Evolutionary conservation across 768 basidiomycete species (phyloP).

Genomic region (Kwoniella sp.): DNA sequence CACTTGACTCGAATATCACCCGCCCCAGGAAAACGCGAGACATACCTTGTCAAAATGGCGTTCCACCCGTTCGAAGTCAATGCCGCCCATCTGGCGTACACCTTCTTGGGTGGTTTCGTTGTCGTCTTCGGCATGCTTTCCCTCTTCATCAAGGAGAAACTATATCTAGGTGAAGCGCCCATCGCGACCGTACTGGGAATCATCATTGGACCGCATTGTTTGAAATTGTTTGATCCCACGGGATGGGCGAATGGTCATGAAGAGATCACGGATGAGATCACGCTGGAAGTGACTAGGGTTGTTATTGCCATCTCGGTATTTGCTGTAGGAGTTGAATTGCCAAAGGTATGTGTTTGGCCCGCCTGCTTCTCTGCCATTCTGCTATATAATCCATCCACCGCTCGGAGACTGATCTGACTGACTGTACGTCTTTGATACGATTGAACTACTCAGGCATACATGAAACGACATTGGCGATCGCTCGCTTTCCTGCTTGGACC

Average conservation of each 20-base stretch:
- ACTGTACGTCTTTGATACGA: neutral
- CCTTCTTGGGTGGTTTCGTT: slow-evolving; percentile 75
- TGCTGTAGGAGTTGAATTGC: slow-evolving; percentile 95
- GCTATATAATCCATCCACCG: no score
- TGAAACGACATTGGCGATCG: slow-evolving; percentile 89
- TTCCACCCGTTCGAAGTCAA: slow-evolving; percentile 64
- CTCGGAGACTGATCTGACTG: no score
- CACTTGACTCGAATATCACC: no score
- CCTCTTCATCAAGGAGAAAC: slow-evolving; percentile 81
- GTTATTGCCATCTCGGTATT: slow-evolving; percentile 96
- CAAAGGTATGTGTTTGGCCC: slow-evolving; percentile 57
- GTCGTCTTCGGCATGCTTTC: slow-evolving; percentile 88
- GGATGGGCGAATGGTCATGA: slow-evolving; percentile 65
- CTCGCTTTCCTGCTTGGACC: slow-evolving; percentile 73
- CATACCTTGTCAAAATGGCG: slow-evolving; percentile 12
- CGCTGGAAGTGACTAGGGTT: slow-evolving; percentile 86
- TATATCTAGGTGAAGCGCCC: slow-evolving; percentile 95
- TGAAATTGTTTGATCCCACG: slow-evolving; percentile 77
- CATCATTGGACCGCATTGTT: slow-evolving; percentile 84
- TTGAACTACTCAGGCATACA: slow-evolving; percentile 86
- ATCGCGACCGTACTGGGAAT: slow-evolving; percentile 93
- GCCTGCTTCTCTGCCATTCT: neutral
- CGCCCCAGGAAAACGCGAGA: neutral
- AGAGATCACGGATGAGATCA: slow-evolving; percentile 68
- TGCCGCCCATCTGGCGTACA: slow-evolving; percentile 74